These are phyloP conservation scores for Solanum infundibuliforme DNA, from an alignment of 257 asterid genomes.

Conservation along the genomic window DNA sequence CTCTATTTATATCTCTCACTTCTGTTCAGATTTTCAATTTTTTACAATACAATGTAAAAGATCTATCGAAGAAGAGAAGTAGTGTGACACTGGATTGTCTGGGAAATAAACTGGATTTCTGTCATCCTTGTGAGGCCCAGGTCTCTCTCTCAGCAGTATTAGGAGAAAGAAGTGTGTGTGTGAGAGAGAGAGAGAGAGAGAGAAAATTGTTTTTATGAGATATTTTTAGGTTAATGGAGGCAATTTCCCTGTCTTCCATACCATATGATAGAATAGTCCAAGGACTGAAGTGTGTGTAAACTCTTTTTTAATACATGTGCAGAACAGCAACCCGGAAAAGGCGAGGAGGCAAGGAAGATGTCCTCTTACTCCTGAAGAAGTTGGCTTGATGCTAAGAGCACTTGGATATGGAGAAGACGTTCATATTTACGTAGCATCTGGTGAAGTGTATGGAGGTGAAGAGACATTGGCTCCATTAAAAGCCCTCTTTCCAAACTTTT, in stretches of 20 bases:
- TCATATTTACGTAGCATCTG: slow-evolving; percentile 92
- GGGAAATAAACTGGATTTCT: neutral
- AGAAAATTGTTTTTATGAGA: neutral
- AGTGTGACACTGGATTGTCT: neutral
- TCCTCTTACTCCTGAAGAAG: slow-evolving; percentile 97
- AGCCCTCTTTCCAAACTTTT: slow-evolving; percentile 84
- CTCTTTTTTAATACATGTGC: slow-evolving; percentile 21
- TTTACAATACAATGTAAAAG: neutral
- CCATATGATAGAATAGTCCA: neutral
- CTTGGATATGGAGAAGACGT: slow-evolving; percentile 80
- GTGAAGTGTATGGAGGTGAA: slow-evolving; percentile 96
- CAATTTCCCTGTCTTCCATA: neutral
- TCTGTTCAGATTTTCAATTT: neutral
- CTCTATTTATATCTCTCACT: neutral
- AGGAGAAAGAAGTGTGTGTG: neutral
- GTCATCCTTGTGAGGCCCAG: neutral
- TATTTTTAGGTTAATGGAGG: neutral
- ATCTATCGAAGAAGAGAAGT: neutral
- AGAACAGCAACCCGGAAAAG: slow-evolving; percentile 80
- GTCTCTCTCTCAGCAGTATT: neutral
- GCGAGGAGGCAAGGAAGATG: slow-evolving; percentile 95
- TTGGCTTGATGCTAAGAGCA: slow-evolving; percentile 84
- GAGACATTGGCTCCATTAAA: slow-evolving; percentile 82
- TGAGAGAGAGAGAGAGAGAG: neutral
- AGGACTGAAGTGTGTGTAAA: slow-evolving; percentile 6